phyloP scores from a whole-genome alignment of 257 asterid species.

The Salvia splendens region DNA sequence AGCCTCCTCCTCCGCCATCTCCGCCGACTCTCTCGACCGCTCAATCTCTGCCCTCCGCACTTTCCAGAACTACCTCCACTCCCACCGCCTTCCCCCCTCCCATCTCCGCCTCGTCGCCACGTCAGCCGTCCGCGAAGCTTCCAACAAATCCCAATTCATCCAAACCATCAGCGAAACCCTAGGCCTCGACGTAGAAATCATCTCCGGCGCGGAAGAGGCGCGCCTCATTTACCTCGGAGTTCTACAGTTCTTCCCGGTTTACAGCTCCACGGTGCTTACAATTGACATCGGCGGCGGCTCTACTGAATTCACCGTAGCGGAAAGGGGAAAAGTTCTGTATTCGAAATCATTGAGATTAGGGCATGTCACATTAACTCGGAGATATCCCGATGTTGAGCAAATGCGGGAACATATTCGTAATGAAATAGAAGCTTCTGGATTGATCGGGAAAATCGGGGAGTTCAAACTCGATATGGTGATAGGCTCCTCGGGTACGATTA shows the following conservation, averaged over 20 bases:
- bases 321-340: conserved; percentile 49
- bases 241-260: conserved; percentile 62
- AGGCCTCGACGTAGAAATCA: conserved; percentile 48
- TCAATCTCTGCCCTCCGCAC: conserved; percentile 52
- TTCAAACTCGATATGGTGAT: conserved; percentile 53
- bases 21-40: conserved; percentile 49
- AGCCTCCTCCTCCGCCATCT: conserved; percentile 45
- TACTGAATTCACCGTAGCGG: conserved; percentile 68
- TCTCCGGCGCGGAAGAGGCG: conserved; percentile 82
- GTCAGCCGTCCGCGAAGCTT: conserved; percentile 86
- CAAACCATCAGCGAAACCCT: conserved; percentile 38
- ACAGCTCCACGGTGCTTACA: conserved; percentile 50
- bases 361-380: conserved; percentile 61
- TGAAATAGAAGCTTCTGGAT: conserved; percentile 44
- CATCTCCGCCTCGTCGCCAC: conserved; percentile 78
- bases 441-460: conserved; percentile 47
- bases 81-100: conserved; percentile 46
- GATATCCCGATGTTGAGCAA: conserved; percentile 36
- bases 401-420: conserved; percentile 55
- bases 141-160: conserved; percentile 57
- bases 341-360: conserved; percentile 66
- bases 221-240: conserved; percentile 71
- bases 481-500: conserved; percentile 82
- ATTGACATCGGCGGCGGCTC: conserved; percentile 91
- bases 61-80: conserved; percentile 45